These are phyloP conservation scores for Hanseniaspora singularis DNA, from an alignment of 805 yeast species.

Conservation along the genomic window DNA sequence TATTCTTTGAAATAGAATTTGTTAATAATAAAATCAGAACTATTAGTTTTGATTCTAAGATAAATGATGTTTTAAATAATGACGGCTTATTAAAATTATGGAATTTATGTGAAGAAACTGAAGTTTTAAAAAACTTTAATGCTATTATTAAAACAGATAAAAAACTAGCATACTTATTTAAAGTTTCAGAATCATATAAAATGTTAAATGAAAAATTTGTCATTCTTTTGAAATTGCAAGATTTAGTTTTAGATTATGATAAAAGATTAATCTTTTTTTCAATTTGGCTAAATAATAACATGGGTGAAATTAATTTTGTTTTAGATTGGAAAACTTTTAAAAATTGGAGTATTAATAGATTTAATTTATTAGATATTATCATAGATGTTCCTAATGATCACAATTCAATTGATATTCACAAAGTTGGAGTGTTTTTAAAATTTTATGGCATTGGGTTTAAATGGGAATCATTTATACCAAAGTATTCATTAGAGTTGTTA, in stretches of 20 bases:
- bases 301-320: not conserved
- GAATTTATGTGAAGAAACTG: not conserved
- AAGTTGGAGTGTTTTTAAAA: not conserved
- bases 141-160: not conserved
- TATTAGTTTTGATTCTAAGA: not conserved
- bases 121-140: not conserved
- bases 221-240: not conserved
- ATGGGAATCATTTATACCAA: not conserved
- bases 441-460: constrained; percentile 1
- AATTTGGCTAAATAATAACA: not conserved
- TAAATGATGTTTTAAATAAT: too few species aligned
- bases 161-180: not conserved
- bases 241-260: not conserved
- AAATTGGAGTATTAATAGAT: not conserved
- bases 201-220: not conserved
- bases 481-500: not conserved
- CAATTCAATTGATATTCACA: not conserved
- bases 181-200: not conserved
- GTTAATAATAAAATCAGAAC: not conserved
- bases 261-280: not conserved
- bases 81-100: not conserved
- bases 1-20: not conserved
- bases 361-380: not conserved
- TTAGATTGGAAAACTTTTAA: constrained; percentile 1
- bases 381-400: not conserved